Evolutionary conservation across 345 rosid genomes (phyloP).

Genomic region (Dipteronia sinensis): DNA sequence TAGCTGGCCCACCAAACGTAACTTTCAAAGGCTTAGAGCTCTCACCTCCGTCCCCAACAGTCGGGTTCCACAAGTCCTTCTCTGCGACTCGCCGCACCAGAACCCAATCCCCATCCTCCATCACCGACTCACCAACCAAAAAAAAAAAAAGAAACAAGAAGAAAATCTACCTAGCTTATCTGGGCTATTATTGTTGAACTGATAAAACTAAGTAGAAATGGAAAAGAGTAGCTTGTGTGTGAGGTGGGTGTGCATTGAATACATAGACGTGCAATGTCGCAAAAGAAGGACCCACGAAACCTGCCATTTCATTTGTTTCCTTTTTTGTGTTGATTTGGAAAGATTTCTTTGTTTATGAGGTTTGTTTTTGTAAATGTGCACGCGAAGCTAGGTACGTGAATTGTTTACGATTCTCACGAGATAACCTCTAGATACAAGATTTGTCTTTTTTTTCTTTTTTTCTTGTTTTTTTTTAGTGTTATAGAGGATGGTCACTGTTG

Average conservation of each 20-base stretch:
- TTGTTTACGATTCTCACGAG: too few species aligned
- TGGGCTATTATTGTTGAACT: too few species aligned
- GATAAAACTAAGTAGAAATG: too few species aligned
- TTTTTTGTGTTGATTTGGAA: background rate
- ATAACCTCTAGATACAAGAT: too few species aligned
- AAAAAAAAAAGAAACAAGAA: background rate
- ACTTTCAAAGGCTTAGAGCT: slow-evolving; percentile 57
- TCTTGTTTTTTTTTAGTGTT: too few species aligned
- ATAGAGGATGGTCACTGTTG: too few species aligned
- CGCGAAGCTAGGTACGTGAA: too few species aligned
- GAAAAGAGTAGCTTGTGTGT: background rate
- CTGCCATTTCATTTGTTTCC: background rate
- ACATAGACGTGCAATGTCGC: background rate
- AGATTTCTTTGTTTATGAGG: too few species aligned
- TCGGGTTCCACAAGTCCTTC: slow-evolving; percentile 50
- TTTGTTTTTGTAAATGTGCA: too few species aligned
- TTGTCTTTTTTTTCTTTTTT: too few species aligned
- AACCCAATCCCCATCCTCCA: slow-evolving; percentile 50
- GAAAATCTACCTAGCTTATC: background rate
- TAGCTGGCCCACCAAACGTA: slow-evolving; percentile 67
- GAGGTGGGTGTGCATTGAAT: background rate
- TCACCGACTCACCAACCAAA: background rate
- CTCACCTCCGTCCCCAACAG: slow-evolving; percentile 29
- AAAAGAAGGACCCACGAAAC: background rate
- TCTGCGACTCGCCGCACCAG: slow-evolving; percentile 48